Base-by-base conservation (phyloP, 305 asterid species). In the Striga hermonthica region DNA sequence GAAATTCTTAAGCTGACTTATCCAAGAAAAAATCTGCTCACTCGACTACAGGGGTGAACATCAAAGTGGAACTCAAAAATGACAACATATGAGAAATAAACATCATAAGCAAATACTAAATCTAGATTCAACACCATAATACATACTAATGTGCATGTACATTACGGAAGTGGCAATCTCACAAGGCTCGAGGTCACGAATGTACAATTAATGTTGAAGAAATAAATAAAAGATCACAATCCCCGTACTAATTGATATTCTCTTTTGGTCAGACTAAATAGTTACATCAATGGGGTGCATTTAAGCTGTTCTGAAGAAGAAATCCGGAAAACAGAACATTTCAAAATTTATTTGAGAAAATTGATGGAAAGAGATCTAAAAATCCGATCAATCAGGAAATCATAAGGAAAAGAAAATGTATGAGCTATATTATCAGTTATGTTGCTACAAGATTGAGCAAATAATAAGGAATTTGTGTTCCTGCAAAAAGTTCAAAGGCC, bases 21-120 rank as follows among this genome's bases (percentile, higher is more conserved):
- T 65, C 67, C 64, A 60, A 52, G 63, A 60, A 73, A 60, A 31
- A 47, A 60, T 12, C 14, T 68, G 31, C 70, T 11, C 40, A 45
- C 12, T 56, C 40, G 54, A 36, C 40, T 16, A 65, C 28, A 34
- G 43, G 13, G 50, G 31, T 22, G 65, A 57, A 11, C 13, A 4
- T 12, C 13, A 28, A 45, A 35, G 37, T n/a, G 50, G 62, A 31
- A 54, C 40, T 47, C 45, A n/a, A 68, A 48, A 62, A 37, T 16
- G 56, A 57, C 57, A 4, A 1, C 31, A 22, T 10, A 16, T 16
- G 22, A 52, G 56, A 57, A 58, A 72, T 43, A 10, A 56, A 57
- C 65, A 55, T 64, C 31, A 22, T 22, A 22, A 22, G 31, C 31
- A 67, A 39, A 64, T 10, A 13, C n/a, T 11, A 52, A 7, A 31